Base-by-base conservation (phyloP, 2,329 filamentous ascomycete species). In the Colletotrichum eleusines region DNA sequence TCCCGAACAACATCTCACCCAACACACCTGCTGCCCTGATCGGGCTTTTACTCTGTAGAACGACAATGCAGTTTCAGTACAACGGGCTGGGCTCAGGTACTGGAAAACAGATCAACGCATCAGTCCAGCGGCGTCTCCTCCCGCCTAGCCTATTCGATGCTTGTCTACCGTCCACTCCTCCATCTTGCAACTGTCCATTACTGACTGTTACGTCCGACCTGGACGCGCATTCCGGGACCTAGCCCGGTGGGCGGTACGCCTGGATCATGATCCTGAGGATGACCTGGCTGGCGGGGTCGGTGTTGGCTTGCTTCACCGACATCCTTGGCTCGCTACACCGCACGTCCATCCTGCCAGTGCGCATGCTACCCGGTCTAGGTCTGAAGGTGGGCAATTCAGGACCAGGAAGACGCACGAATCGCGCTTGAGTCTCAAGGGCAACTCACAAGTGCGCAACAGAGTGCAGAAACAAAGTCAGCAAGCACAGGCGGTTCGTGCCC, bases 401-500 rank as follows among this genome's bases (percentile, higher is more conserved):
- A 44, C 8, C 12, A 20, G n/a, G 16, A 44, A 44, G 20, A 40
- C 23, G 33, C 63, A 61, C 46, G 63, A 66, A 66, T 66, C 48
- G 64, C 42, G 44, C 42, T 42, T 14, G 54, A 40, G 38, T 40
- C 14, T 40, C 38, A 40, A 11, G 5, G 35, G 12, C 35, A 38
- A 11, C 35, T 38, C 12, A 38, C 31, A 46, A n/a, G 46, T 23
- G 48, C 38, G 48, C 57, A 31, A 66, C 28, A 62, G 38, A 51
- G 18, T 23, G 63, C 23, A 44, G 58, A 53, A 54, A 63, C 57
- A 54, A 31, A 48, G 42, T 20, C 1, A 14, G 14, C 35, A 26
- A 44, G 38, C 42, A 38, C 11, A 48, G 42, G n/a, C 42, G n/a
- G 64, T n/a, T 63, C 28, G 65, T 68, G 65, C 42, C 51, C 65